phyloP scores from a whole-genome alignment of 805 yeast genomes.

The Ogataea haglerorum region DNA sequence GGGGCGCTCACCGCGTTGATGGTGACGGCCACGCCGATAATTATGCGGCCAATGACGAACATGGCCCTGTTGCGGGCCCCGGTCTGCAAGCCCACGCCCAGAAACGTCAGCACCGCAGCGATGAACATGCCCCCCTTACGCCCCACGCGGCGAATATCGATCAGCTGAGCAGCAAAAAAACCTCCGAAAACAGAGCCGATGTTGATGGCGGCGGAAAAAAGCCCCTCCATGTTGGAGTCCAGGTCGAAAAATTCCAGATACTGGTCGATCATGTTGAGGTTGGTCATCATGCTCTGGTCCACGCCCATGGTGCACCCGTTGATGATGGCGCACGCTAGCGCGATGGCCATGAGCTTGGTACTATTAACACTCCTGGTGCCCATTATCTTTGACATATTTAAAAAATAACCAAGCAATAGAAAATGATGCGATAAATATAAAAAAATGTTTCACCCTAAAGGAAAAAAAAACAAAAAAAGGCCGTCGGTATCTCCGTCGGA shows the following conservation, averaged over 20 bases:
- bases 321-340: constrained; percentile 23
- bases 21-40: constrained; percentile 36
- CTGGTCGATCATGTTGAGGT: constrained; percentile 26
- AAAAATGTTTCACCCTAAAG: no score
- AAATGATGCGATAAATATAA: background rate
- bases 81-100: constrained; percentile 39
- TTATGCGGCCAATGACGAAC: constrained; percentile 36
- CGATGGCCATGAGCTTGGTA: constrained; percentile 19
- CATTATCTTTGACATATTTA: background rate
- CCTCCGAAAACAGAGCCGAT: constrained; percentile 30
- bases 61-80: constrained; percentile 36
- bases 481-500: constrained; percentile 14
- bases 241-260: constrained; percentile 24
- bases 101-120: constrained; percentile 24
- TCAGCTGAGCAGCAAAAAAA: constrained; percentile 24
- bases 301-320: constrained; percentile 30
- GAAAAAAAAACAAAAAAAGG: no score
- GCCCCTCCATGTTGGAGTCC: constrained; percentile 24
- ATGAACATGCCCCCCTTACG: constrained; percentile 29
- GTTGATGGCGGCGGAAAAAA: constrained; percentile 28
- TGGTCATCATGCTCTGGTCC: constrained; percentile 28
- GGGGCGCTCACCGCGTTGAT: constrained; percentile 34
- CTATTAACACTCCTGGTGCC: constrained; percentile 12
- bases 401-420: background rate
- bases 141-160: constrained; percentile 26